Conservation (phyloP, 2,329 filamentous ascomycete genomes). For the Trichoderma aggressivum region DNA sequence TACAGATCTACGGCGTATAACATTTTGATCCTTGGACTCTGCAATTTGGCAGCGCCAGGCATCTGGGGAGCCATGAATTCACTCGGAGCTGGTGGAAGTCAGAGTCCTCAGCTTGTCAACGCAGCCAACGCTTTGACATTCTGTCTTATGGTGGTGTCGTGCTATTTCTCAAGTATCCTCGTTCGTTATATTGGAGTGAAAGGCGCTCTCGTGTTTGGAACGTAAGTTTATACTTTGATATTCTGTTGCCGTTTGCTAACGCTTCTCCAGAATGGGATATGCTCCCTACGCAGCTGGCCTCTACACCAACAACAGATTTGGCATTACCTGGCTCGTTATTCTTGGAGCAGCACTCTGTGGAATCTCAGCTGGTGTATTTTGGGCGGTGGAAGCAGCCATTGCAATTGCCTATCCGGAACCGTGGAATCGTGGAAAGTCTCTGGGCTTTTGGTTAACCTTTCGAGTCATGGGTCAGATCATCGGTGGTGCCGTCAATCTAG, state of each 20-base stretch:
- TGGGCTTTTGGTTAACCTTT: constrained; percentile 65
- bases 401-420: constrained; percentile 70
- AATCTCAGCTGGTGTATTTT: constrained; percentile 69
- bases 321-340: constrained; percentile 65
- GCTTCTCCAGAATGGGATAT: constrained; percentile 51
- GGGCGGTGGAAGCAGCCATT: constrained; percentile 72
- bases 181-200: constrained; percentile 69
- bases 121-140: constrained; percentile 69
- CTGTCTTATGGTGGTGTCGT: constrained; percentile 69
- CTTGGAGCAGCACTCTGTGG: constrained; percentile 67
- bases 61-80: constrained; percentile 74
- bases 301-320: constrained; percentile 69
- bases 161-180: constrained; percentile 61
- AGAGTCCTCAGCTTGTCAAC: constrained; percentile 64
- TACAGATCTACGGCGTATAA: constrained; percentile 69
- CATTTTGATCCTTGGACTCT: constrained; percentile 68
- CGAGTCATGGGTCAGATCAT: constrained; percentile 63
- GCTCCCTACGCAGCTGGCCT: constrained; percentile 68
- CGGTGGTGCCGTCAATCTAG: constrained; percentile 68
- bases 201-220: constrained; percentile 66
- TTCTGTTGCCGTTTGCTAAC: neutral
- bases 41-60: constrained; percentile 67
- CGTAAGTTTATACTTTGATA: constrained; percentile 37
- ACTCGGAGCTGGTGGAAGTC: constrained; percentile 65
- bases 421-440: constrained; percentile 59